Percentiles rank a stretch among this genome's conserved stretches.
Conservation (phyloP, 2,329 filamentous ascomycete species). For the Colletotrichum sp. region DNA sequence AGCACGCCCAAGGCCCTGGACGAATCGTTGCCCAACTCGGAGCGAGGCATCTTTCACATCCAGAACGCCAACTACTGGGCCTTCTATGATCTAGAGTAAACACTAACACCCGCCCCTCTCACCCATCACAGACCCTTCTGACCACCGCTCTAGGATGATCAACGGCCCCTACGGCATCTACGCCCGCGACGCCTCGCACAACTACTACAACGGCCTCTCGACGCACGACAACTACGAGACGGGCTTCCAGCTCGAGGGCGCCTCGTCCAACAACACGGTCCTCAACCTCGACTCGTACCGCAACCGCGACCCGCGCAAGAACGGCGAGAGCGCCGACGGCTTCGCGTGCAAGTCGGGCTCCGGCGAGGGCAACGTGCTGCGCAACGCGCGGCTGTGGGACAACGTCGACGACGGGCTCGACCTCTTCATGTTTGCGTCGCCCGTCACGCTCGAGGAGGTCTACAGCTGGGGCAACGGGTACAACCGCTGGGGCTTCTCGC, state of each 20-base stretch:
- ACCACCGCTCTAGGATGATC: slow-evolving; percentile 24
- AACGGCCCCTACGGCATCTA: slow-evolving; percentile 39
- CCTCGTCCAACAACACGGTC: slow-evolving; percentile 37
- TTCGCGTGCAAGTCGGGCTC: slow-evolving; percentile 50
- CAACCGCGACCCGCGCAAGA: slow-evolving; percentile 51
- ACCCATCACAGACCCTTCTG: not conserved
- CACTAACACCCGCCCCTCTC: not conserved
- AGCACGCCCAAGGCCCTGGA: slow-evolving; percentile 44
- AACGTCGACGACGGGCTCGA: slow-evolving; percentile 55
- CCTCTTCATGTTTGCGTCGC: slow-evolving; percentile 43
- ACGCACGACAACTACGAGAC: slow-evolving; percentile 40
- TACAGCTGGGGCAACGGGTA: slow-evolving; percentile 51
- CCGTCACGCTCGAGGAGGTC: slow-evolving; percentile 46
- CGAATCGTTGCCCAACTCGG: slow-evolving; percentile 39
- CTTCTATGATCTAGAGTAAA: slow-evolving; percentile 40
- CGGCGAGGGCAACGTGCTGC: slow-evolving; percentile 49
- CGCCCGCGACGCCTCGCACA: slow-evolving; percentile 34
- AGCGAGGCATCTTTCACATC: slow-evolving; percentile 50
- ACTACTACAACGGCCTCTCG: slow-evolving; percentile 34
- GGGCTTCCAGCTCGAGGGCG: slow-evolving; percentile 37
- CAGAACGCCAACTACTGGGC: slow-evolving; percentile 48
- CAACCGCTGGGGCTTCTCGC: slow-evolving; percentile 44
- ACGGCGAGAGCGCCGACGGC: slow-evolving; percentile 52
- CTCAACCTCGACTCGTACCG: slow-evolving; percentile 44
- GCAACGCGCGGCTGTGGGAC: slow-evolving; percentile 49